These are phyloP conservation scores for Globisporangium heterothallicum DNA, from an alignment of 352 stramenopile genomes.

Conservation along the genomic window DNA sequence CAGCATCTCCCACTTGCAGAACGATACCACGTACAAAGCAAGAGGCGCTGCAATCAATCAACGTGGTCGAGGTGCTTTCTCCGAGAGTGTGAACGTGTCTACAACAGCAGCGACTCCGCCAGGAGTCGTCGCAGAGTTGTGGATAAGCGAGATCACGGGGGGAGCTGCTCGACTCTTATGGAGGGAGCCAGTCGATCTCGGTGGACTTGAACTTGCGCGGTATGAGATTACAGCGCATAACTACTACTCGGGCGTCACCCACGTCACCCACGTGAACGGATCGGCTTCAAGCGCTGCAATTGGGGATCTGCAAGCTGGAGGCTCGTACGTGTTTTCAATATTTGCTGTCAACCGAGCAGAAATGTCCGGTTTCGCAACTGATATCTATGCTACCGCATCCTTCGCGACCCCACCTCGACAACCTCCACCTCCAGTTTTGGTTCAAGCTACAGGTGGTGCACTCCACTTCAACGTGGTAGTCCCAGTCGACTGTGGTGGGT, in stretches of 20 bases:
- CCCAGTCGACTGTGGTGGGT: constrained; percentile 35
- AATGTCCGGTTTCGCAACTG: constrained; percentile 6
- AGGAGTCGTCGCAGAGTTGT: constrained; percentile 15
- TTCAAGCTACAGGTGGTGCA: constrained; percentile 37
- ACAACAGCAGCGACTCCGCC: constrained; percentile 23
- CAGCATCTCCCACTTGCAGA: constrained; percentile 14
- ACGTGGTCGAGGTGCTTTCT: constrained; percentile 23
- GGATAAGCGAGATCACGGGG: constrained; percentile 11
- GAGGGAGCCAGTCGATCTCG: constrained; percentile 23
- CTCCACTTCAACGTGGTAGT: constrained; percentile 29
- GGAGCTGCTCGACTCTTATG: constrained; percentile 25
- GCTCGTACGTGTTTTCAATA: constrained; percentile 24
- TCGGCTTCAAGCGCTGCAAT: constrained; percentile 7
- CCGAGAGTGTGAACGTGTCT: constrained; percentile 1
- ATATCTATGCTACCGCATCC: constrained; percentile 12
- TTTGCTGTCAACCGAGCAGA: constrained; percentile 21
- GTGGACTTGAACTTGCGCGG: constrained; percentile 18
- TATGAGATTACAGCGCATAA: constrained; percentile 25
- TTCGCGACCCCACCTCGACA: constrained; percentile 9
- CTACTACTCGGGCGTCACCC: not conserved
- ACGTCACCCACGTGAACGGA: constrained; percentile 10
- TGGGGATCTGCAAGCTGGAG: constrained; percentile 22
- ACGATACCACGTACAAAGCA: constrained; percentile 24
- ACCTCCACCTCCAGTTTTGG: constrained; percentile 21
- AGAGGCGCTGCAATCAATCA: constrained; percentile 20